Percentiles rank a stretch among this genome's conserved stretches.
Evolutionary conservation across 495 filamentous ascomycete species (phyloP).

Genomic region (Tirmania nivea): DNA sequence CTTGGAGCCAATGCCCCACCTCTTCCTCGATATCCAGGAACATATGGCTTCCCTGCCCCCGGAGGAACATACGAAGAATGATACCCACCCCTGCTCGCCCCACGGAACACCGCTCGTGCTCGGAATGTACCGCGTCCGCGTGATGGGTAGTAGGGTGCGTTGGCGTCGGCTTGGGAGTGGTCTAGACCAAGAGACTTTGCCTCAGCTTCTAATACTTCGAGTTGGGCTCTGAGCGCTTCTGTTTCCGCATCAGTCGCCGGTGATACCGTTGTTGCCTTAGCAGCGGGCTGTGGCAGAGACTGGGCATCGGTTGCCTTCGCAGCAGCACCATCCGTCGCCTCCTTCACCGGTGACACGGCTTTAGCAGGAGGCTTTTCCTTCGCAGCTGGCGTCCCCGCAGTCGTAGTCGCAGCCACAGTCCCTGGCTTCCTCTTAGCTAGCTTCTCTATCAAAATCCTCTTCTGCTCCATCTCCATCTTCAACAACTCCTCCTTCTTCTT

Average conservation of each 20-base stretch:
- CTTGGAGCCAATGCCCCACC: conserved; percentile 33
- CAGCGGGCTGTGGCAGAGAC: conserved; percentile 21
- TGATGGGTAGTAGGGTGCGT: conserved; percentile 22
- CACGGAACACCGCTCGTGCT: conserved; percentile 16
- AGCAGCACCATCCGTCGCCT: conserved; percentile 20
- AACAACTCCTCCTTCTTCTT: conserved; percentile 53
- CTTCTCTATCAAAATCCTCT: conserved; percentile 42
- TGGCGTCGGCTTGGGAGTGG: conserved; percentile 22
- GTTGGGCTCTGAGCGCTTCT: conserved; percentile 48
- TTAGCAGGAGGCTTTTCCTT: conserved; percentile 1
- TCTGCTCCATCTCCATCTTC: conserved; percentile 56
- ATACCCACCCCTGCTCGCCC: conserved; percentile 20
- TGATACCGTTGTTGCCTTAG: conserved; percentile 36
- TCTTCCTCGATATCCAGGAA: conserved; percentile 10
- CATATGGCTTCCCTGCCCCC: conserved; percentile 26
- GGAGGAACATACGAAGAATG: neutral
- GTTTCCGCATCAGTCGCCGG: conserved; percentile 42
- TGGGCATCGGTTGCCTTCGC: neutral
- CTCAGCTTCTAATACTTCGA: conserved; percentile 68
- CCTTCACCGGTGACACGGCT: conserved; percentile 16
- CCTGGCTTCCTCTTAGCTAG: conserved; percentile 28
- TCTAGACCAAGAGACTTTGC: conserved; percentile 63
- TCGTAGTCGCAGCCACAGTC: conserved; percentile 6
- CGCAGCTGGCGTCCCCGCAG: conserved; percentile 4
- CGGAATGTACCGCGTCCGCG: conserved; percentile 24